Base-by-base conservation (phyloP, 75 land plant species). In the Chamaecyparis obtusa region DNA sequence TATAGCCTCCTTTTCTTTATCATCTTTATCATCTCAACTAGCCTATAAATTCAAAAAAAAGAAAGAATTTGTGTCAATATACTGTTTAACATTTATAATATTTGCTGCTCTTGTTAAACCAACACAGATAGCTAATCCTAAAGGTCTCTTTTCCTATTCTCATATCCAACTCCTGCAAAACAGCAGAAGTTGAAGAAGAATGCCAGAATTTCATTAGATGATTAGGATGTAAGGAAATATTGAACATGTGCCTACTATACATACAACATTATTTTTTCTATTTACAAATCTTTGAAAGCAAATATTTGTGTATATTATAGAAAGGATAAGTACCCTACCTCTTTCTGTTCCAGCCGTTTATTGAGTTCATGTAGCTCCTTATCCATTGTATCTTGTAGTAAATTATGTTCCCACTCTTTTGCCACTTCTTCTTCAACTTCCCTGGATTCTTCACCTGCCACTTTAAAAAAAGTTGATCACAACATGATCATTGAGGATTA, bases 321-420 rank as follows among this genome's bases (percentile, higher is more conserved):
- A 46, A 44, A 35, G 85, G 81, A 83, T 71, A 35, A 84, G 49
- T 17, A 44, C 82, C 9, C 5, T 85, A 98, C 99, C 97, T 98
- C 99, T 89, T 98, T 98, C 86, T 94, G 94, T 84, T 97, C 99
- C 54, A 98, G 86, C 48, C 95, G 97, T 67, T 90, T 93, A 86
- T 98, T 94, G 57, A 97, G 86, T 76, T 98, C 96, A 87, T 95
- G 91, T 85, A 98, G 90, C 88, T 98, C 99, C 89, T 92, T 97
- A 85, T 95, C 99, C 91, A 98, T 92, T 48, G 90, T 89, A 79
- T 95, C 93, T 85, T 96, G 99, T 80, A 95, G 32, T 84, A 93
- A 85, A 86, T 88, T 95, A 86, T 96, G 99, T 84, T 98, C 99
- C 99, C 92, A 94, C 83, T 98, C 99, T 89, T 95, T 97, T 44